phyloP scores from a whole-genome alignment of 345 rosid species.

The Eucalyptus cloeziana region DNA sequence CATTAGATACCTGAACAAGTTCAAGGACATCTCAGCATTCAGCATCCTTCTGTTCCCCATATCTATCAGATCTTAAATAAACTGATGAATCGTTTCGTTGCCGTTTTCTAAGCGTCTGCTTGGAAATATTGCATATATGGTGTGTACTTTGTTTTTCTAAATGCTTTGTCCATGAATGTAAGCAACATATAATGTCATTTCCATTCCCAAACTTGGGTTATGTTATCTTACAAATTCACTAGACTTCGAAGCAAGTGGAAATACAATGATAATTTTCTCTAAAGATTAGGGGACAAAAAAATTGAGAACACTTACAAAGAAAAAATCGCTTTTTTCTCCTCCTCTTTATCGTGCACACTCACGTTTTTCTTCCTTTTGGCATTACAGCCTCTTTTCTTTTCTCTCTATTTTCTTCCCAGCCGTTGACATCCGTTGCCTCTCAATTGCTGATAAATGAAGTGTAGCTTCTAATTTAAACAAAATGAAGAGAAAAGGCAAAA shows the following conservation, averaged over 20 bases:
- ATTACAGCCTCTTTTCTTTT: too few species aligned
- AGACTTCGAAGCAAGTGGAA: rapidly evolving
- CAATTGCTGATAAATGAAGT: too few species aligned
- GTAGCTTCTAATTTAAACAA: too few species aligned
- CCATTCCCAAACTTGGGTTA: neutral
- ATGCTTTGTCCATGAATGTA: neutral
- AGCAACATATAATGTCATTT: neutral
- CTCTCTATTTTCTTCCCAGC: too few species aligned
- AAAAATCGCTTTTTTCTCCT: neutral
- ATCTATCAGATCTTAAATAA: neutral
- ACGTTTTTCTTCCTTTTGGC: too few species aligned
- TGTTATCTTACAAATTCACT: rapidly evolving
- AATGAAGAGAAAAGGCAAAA: too few species aligned
- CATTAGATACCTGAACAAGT: neutral
- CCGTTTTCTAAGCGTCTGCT: neutral
- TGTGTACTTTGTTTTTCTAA: neutral
- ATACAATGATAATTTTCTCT: neutral
- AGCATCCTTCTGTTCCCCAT: neutral
- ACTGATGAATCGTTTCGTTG: neutral
- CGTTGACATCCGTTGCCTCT: too few species aligned
- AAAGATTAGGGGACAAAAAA: too few species aligned
- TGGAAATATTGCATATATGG: neutral
- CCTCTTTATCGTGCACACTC: rapidly evolving
- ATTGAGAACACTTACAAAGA: too few species aligned
- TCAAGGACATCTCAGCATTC: neutral